Evolutionary conservation across 805 yeast genomes (phyloP).

Genomic region (Pichia heedii): DNA sequence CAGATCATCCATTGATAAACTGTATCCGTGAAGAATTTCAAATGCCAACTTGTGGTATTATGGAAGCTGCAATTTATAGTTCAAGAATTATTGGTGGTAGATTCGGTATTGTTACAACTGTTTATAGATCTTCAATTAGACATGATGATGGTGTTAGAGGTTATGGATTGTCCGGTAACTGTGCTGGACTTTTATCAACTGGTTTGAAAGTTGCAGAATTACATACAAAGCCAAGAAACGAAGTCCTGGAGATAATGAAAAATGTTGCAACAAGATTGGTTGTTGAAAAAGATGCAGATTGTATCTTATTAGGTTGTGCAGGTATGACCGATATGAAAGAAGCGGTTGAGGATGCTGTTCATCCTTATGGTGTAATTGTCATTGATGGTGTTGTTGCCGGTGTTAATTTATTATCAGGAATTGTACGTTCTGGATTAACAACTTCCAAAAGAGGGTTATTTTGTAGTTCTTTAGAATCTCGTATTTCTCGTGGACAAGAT

Average conservation of each 20-base stretch:
- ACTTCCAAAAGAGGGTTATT: constrained; percentile 25
- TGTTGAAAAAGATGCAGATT: constrained; percentile 34
- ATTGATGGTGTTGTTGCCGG: constrained; percentile 40
- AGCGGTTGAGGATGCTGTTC: constrained; percentile 89
- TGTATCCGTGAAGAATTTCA: constrained; percentile 29
- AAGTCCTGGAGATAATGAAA: constrained; percentile 22
- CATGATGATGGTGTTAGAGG: constrained; percentile 24
- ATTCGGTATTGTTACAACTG: constrained; percentile 27
- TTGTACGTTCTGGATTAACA: constrained; percentile 28
- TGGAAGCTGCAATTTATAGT: constrained; percentile 28
- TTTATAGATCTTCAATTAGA: constrained; percentile 24
- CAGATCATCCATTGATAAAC: constrained; percentile 28
- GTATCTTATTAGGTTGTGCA: constrained; percentile 60
- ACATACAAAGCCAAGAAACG: constrained; percentile 25
- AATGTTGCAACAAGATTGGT: constrained; percentile 21
- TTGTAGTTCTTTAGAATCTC: constrained; percentile 7
- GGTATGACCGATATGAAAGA: constrained; percentile 87
- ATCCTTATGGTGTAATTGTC: constrained; percentile 78
- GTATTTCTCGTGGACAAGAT: constrained; percentile 5
- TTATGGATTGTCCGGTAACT: constrained; percentile 23
- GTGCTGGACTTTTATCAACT: constrained; percentile 28
- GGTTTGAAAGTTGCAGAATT: constrained; percentile 26
- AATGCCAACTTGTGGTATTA: constrained; percentile 27
- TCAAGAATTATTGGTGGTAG: constrained; percentile 27
- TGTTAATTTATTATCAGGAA: constrained; percentile 26